Evolutionary conservation across 225 moss, liverwort and hornwort genomes (phyloP), one percentile per base, ranked within the genome.

Genomic region (Sphagnum contortum): DNA sequence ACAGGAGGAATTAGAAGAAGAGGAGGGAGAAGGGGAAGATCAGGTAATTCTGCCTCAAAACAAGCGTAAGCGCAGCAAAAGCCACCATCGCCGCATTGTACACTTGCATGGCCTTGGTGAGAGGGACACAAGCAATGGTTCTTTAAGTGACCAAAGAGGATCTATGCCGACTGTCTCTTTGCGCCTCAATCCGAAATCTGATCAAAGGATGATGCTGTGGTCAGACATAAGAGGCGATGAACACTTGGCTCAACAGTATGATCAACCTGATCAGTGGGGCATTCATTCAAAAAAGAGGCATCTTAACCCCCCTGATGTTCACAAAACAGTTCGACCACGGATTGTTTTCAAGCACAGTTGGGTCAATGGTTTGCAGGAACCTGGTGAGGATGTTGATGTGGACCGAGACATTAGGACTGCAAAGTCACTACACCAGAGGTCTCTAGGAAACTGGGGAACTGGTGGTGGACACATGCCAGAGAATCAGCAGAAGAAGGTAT

Each of bases 51-150:
- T 87, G 71, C 90, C 76, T 74, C 93, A 89, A 56, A 86, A 88
- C 63, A 98, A 98, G 68, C 88, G 92, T 48, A 98, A 98, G 70
- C 93, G 98, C 55, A 98, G 93, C 64, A 92, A 87, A 73, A 87
- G 93, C 66, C 68, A 68, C 50, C 80, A 91, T 53, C 80, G 93
- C 63, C 89, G 88, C 12, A 81, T 77, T 53, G 66, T 86, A 48
- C 82, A 84, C 54, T 66, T 87, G 67, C 86, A 86, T 72, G 86
- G 77, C 51, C 55, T 77, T 47, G 75, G 77, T 50, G 81, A 88
- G 50, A 85, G 87, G 75, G 83, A 83, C 69, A 80, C 72, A 54
- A 77, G 80, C 66, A 84, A 84, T 57, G 84, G 84, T 12, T 70
- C 81, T 45, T 78, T 76, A 57, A 68, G 62, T 44, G 78, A 81